These are phyloP conservation scores for Colletotrichum sp. DNA, from an alignment of 2,329 filamentous ascomycete genomes.

Conservation along the genomic window DNA sequence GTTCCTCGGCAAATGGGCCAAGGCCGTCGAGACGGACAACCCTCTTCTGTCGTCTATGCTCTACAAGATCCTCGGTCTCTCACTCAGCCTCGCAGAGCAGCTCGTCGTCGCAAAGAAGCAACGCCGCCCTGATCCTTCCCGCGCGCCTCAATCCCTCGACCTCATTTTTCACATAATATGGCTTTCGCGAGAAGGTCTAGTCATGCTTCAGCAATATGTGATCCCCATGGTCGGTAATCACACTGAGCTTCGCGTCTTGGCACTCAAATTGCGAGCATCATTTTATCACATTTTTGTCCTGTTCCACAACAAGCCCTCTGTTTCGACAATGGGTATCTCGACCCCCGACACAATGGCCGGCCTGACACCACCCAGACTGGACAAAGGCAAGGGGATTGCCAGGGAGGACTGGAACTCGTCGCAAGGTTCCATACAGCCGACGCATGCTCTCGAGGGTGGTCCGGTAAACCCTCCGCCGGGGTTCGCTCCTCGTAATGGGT, in stretches of 20 bases:
- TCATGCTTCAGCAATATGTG: slow-evolving; percentile 87
- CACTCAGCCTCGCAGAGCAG: slow-evolving; percentile 84
- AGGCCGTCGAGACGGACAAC: slow-evolving; percentile 77
- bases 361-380: slow-evolving; percentile 38
- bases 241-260: slow-evolving; percentile 85
- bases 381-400: slow-evolving; percentile 57
- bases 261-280: slow-evolving; percentile 89
- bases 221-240: slow-evolving; percentile 82
- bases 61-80: slow-evolving; percentile 90
- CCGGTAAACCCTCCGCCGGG: slow-evolving; percentile 63
- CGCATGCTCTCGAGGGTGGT: slow-evolving; percentile 59
- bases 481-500: slow-evolving; percentile 45
- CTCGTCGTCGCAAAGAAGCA: slow-evolving; percentile 84
- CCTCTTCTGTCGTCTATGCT: slow-evolving; percentile 81
- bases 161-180: slow-evolving; percentile 91
- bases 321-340: slow-evolving; percentile 65
- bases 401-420: slow-evolving; percentile 47
- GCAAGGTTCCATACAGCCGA: slow-evolving; percentile 50
- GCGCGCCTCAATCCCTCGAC: slow-evolving; percentile 79
- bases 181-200: slow-evolving; percentile 89
- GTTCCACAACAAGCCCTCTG: slow-evolving; percentile 88
- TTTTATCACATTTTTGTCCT: slow-evolving; percentile 97
- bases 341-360: slow-evolving; percentile 49
- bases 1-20: slow-evolving; percentile 88
- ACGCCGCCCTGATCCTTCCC: slow-evolving; percentile 79